These are phyloP conservation scores for Tympanopsis confertula DNA, from an alignment of 2,329 filamentous ascomycete genomes.

Conservation along the genomic window DNA sequence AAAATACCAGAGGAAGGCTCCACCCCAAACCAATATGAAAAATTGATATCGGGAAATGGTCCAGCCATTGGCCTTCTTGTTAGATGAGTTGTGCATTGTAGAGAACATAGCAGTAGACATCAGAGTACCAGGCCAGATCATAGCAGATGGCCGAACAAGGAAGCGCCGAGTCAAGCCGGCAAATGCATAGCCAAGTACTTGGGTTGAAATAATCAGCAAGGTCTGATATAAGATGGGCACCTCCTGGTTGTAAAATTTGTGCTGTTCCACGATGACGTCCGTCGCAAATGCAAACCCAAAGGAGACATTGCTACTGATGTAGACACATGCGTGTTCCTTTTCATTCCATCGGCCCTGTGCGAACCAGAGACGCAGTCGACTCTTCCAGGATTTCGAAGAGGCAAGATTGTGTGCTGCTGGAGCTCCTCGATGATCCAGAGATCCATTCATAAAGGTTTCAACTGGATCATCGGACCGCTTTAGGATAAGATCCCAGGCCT, in stretches of 20 bases:
- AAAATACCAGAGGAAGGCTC: constrained; percentile 47
- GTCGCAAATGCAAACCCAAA: no score
- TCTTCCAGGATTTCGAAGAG: no score
- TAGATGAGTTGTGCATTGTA: constrained; percentile 31
- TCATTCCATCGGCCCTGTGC: no score
- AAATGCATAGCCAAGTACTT: constrained; percentile 44
- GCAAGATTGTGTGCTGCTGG: no score
- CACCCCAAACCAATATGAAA: constrained; percentile 38
- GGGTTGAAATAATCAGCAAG: constrained; percentile 39
- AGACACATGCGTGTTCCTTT: no score
- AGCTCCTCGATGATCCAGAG: no score
- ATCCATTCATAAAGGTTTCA: no score
- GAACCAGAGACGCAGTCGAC: no score
- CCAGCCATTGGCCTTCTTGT: constrained; percentile 43
- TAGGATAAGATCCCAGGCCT: constrained; percentile 81
- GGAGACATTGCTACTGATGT: no score
- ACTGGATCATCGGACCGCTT: no score
- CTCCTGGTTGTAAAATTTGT: constrained; percentile 43
- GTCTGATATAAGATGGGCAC: constrained; percentile 39
- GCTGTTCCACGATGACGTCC: constrained; percentile 36
- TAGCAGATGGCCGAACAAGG: constrained; percentile 39
- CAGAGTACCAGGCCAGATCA: constrained; percentile 45
- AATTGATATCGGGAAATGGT: constrained; percentile 42
- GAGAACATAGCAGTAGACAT: constrained; percentile 40
- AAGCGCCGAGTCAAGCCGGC: constrained; percentile 41